Conservation (phyloP, 352 stramenopile species). For the Globisporangium paddicum region DNA sequence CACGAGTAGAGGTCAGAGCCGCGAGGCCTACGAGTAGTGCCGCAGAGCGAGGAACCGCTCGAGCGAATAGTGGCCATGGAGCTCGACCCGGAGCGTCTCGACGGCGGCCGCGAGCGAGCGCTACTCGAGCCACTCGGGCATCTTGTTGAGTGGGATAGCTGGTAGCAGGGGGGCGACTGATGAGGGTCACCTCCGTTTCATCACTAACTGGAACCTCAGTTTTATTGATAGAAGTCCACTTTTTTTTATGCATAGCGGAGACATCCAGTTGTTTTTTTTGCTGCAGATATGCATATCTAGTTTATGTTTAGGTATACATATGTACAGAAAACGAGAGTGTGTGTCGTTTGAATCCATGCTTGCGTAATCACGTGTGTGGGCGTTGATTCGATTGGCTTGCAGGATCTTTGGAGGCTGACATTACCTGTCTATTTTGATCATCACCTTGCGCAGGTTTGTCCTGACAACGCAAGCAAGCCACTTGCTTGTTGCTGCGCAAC, state of each 20-base stretch:
- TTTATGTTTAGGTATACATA: too few species aligned
- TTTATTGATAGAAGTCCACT: too few species aligned
- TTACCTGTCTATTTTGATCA: neutral
- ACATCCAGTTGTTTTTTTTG: too few species aligned
- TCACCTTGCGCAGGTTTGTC: neutral
- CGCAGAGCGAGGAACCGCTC: neutral
- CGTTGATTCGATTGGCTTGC: neutral
- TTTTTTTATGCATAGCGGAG: too few species aligned
- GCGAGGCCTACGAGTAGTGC: neutral
- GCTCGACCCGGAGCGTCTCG: neutral
- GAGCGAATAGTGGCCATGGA: neutral
- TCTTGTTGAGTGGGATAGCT: too few species aligned
- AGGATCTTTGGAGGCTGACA: neutral
- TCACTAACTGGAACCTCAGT: too few species aligned
- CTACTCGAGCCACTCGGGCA: neutral
- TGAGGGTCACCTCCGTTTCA: neutral
- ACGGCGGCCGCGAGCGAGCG: neutral
- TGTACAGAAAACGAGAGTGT: neutral
- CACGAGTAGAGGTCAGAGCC: neutral
- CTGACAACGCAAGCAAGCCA: neutral
- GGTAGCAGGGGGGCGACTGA: too few species aligned
- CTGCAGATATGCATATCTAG: too few species aligned
- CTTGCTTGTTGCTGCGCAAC: neutral
- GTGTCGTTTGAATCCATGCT: neutral
- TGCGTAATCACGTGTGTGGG: neutral